Evolutionary conservation across 75 land plant species (phyloP), one percentile per base, ranked within the genome.

Genomic region (Larix kaempferi): DNA sequence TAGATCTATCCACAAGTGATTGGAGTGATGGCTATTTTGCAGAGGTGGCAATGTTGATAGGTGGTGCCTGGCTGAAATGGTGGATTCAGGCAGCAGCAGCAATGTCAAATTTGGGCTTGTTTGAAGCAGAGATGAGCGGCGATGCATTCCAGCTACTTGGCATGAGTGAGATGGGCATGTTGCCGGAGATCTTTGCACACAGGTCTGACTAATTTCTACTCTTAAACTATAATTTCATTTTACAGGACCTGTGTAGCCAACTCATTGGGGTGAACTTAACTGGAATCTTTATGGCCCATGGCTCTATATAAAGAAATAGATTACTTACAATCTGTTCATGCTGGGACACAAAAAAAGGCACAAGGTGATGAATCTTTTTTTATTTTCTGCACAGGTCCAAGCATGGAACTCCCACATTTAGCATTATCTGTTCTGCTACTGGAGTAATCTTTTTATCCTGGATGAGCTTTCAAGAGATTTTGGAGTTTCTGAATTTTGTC

Each of bases 381-480:
- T 64, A 71, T 44, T 44, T 44, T 6, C 8, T 44, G 10, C 49
- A 44, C 56, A 83, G 97, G 44, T 91, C 97, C 57, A 86, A 78
- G 74, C 76, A 94, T 78, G 97, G 97, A 22, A 94, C 97, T 7
- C 97, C 97, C 0, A 81, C 87, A 1, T 17, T 88, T 15, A 87
- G 92, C 81, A 90, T 90, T 17, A 21, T 90, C 11, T 88, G 82
- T 80, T 94, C 97, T 2, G 97, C 97, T 25, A 84, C 85, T 27
- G 97, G 97, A 13, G 94, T 94, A 1, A 21, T 94, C 11, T 79
- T 92, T 52, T 52, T 94, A 15, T 90, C 97, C 60, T 94, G 92
- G 91, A 84, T 94, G 92, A 92, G 85, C 59, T 94, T 94, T 74
- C 90, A 94, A 39, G 92, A 94, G 80, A 90, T 94, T 67, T 19